Percentiles rank a stretch among this genome's conserved stretches.
Evolutionary conservation across 768 basidiomycete genomes (phyloP).

Genomic region (Boletellus ananas): DNA sequence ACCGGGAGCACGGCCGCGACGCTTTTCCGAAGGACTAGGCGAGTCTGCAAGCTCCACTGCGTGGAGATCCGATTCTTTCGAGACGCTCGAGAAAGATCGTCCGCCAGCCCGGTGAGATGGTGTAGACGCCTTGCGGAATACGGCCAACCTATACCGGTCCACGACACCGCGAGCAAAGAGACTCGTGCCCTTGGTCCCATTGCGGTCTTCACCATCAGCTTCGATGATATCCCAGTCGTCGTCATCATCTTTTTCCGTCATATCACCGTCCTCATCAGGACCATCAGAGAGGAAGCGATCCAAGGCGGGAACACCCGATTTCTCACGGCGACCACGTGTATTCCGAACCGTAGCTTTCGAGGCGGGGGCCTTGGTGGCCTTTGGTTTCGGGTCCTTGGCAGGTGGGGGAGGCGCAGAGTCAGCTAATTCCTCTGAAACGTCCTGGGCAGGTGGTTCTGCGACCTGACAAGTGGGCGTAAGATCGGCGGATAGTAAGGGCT

Average conservation of each 20-base stretch:
- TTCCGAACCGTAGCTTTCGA: constrained; percentile 24
- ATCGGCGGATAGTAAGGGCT: constrained; percentile 15
- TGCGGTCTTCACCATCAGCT: constrained; percentile 77
- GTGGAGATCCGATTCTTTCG: constrained; percentile 48
- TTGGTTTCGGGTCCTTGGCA: constrained; percentile 32
- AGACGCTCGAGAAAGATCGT: constrained; percentile 56
- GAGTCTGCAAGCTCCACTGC: constrained; percentile 39
- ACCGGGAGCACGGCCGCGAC: constrained; percentile 65
- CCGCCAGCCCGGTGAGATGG: constrained; percentile 46
- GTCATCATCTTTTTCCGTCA: constrained; percentile 51
- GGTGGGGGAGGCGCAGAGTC: constrained; percentile 28
- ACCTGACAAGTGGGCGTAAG: constrained; percentile 12
- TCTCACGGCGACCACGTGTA: constrained; percentile 59
- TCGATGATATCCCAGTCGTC: constrained; percentile 94
- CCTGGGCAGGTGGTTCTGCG: constrained; percentile 8
- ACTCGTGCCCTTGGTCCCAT: constrained; percentile 74
- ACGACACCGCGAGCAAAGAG: constrained; percentile 90
- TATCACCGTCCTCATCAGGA: constrained; percentile 40
- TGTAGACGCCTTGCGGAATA: constrained; percentile 80
- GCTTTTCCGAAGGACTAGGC: constrained; percentile 46
- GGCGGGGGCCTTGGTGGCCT: constrained; percentile 16
- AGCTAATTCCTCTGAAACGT: constrained; percentile 6
- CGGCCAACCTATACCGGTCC: constrained; percentile 79
- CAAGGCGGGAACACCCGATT: constrained; percentile 78
- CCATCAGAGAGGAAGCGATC: constrained; percentile 66